Evolutionary conservation across 495 filamentous ascomycete genomes (phyloP).

Genomic region (Poronia punctata): DNA sequence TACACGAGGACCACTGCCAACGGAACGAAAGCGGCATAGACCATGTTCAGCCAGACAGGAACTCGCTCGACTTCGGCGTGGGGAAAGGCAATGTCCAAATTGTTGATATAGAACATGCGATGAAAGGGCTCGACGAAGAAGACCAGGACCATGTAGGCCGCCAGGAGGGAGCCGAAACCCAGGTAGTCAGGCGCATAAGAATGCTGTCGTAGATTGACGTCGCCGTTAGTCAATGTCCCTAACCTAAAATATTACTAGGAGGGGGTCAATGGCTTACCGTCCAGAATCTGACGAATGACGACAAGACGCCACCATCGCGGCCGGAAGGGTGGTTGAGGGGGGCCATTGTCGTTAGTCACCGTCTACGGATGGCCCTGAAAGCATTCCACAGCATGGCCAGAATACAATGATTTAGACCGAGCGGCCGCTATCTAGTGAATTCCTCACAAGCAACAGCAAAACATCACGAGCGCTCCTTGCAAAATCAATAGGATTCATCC

Average conservation of each 20-base stretch:
- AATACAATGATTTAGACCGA: too few species aligned
- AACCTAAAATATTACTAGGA: background rate
- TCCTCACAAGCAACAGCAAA: too few species aligned
- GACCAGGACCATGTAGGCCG: slow-evolving; percentile 60
- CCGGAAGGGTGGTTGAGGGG: slow-evolving; percentile 18
- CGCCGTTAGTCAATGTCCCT: background rate
- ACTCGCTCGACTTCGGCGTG: slow-evolving; percentile 82
- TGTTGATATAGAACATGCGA: slow-evolving; percentile 74
- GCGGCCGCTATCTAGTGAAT: too few species aligned
- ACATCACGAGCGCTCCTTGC: too few species aligned
- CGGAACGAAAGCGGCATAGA: slow-evolving; percentile 69
- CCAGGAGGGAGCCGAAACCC: slow-evolving; percentile 61
- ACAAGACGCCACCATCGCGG: slow-evolving; percentile 22
- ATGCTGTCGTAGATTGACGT: slow-evolving; percentile 36
- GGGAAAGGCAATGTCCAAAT: slow-evolving; percentile 77
- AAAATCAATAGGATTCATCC: too few species aligned
- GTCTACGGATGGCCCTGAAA: slow-evolving; percentile 34
- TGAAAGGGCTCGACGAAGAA: slow-evolving; percentile 80
- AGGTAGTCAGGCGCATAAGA: slow-evolving; percentile 86
- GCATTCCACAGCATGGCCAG: slow-evolving; percentile 21
- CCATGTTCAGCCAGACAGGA: slow-evolving; percentile 65
- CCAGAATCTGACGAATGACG: slow-evolving; percentile 46
- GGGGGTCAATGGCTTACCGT: slow-evolving; percentile 20
- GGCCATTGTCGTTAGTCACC: slow-evolving; percentile 38
- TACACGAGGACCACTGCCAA: slow-evolving; percentile 57